Evolutionary conservation across 164 flowering plant species (phyloP), one percentile per base, ranked within the genome.

Genomic region (Aristolochia californica): DNA sequence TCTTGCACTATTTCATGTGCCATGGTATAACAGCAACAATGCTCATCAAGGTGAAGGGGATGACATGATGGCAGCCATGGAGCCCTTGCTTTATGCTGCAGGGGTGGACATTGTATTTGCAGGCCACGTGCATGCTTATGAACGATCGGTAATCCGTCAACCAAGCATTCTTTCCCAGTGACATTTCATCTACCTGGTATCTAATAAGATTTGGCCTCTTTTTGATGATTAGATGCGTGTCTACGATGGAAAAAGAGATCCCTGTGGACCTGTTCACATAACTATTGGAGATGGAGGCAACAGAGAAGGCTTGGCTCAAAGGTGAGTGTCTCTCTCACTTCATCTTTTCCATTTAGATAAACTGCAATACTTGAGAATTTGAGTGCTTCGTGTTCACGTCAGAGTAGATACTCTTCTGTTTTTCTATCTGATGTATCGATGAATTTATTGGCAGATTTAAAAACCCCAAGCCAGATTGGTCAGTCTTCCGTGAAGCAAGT

Each of bases 231-330:
- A 93, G 97, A 77, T 55, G 55, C 96, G 95, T 53, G 88, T 87
- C 50, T 63, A 79, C 56, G 64, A 64, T 60, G 88, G 93, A 26
- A 85, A 62, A 65, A 58, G 71, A 16, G 91, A 89, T 70, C 81
- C 82, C 26, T 93, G 99, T 60, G 99, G 99, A 58, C 68, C 93
- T 57, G 81, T 84, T 24, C 97, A 89, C 70, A 79, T 93, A 61
- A 93, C 99, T 26, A 83, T 93, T 70, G 99, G 99, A 9, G 99
- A 93, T 75, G 99, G 99, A 64, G 99, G 99, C 58, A 93, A 93
- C 74, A 70, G 79, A 56, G 99, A 93, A 78, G 99, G 99, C 44
- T 75, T 93, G 76, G 99, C 99, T 57, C 82, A 66, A 30, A 70
- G 64, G 98, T 91, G 81, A 56, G 74, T n/a, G 2, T 28, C 58